Evolutionary conservation across 208 protist genomes (phyloP), one percentile per base, ranked within the genome.

Genomic region (Acanthamoeba healyi): DNA sequence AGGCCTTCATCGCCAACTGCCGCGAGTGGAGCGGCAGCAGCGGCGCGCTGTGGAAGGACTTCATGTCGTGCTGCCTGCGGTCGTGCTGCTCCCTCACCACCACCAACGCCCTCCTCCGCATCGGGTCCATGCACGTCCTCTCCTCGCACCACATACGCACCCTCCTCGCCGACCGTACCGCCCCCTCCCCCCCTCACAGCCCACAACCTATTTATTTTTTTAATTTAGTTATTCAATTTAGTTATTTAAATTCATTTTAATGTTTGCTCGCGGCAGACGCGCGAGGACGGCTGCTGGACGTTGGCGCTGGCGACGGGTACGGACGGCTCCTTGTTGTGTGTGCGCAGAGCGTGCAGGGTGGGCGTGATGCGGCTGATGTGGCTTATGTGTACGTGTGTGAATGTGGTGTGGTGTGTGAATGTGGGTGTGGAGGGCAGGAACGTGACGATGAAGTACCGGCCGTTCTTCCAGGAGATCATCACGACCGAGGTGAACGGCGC

Each of bases 391-490:
- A 22, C 12, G 22, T 12, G 22, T 12, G 12, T 26, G 12, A 61
- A 61, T 61, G 54, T n/a, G n/a, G n/a, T n/a, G n/a, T n/a, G n/a
- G n/a, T n/a, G 22, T 61, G 54, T 61, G 22, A n/a, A n/a, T n/a
- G n/a, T n/a, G n/a, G n/a, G n/a, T n/a, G 22, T 61, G 54, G 15
- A 22, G 15, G 54, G 54, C 54, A 61, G 54, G 29, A 79, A 79
- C 67, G 67, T 79, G 67, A 79, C 67, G 34, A n/a, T n/a, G 29
- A 79, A 79, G 67, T 79, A 29, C 67, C 10, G 24, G 29, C 67
- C 67, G 26, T 38, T 79, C 24, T 38, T 79, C 26, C 22, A 79
- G 10, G 34, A 79, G 29, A 79, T 79, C 29, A 26, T 79, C 22
- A 40, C 29, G 15, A 79, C 67, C 15, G 67, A 79, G 67, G 67